Base-by-base conservation (phyloP, 129 eudicot species). In the Logfia minima region DNA sequence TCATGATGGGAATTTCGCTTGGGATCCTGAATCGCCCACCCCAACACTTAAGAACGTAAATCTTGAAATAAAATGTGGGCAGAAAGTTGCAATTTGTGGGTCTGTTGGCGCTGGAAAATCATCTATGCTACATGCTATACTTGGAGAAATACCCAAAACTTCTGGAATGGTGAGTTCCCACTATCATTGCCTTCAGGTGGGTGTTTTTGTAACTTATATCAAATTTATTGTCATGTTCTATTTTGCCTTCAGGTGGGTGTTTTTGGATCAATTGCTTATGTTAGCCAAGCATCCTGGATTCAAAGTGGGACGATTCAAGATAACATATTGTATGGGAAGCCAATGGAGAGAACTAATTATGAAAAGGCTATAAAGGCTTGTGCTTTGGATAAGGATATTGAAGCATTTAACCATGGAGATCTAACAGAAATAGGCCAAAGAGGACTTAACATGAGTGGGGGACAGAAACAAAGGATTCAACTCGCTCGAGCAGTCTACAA, bases 381-480 rank as follows among this genome's bases (percentile, higher is more conserved):
- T 76, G 90, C 94, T 35, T 71, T 92, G 52, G 92, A 92, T 75
- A 88, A 88, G 80, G 96, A 90, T 66, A 84, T 88, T 5, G 81
- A 84, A 35, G 79, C 70, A 65, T 86, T 90, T 61, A 81, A 67
- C 45, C 83, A 88, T 81, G 90, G 98, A 16, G 96, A 92, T 79
- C 85, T 86, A 21, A 92, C 93, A 17, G 98, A 90, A 88, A 90
- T 92, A 48, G 96, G 98, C 1, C 90, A 92, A 62, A 77, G 98
- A 85, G 96, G 98, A 39, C 88, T 92, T 73, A 88, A 92, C 58
- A 69, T 90, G 88, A 92, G 98, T 73, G 92, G 98, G 8, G 98
- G 98, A 56, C 96, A 92, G 72, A 92, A 90, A 63, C 96, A 92
- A 70, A 88, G 98, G 75, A 82, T 92, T 82, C 98, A 92, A 76